These are phyloP conservation scores for Litsea cubeba DNA, from an alignment of 164 flowering plant genomes.

Conservation along the genomic window DNA sequence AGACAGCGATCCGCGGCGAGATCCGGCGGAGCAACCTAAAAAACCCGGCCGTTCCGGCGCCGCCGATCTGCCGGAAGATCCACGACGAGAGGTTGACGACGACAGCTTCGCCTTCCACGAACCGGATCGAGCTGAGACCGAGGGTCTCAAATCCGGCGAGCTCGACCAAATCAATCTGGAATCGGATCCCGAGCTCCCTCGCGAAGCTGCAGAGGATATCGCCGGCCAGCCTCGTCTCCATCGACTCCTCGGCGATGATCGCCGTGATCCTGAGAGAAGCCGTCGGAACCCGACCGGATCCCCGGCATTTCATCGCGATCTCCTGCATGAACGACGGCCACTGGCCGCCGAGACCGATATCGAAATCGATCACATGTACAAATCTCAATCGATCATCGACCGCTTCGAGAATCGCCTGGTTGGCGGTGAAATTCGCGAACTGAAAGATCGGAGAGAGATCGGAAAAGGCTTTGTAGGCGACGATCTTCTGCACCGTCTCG, in stretches of 20 bases:
- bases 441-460: slow-evolving; percentile 65
- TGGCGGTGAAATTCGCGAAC: slow-evolving; percentile 80
- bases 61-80: slow-evolving; percentile 42
- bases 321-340: slow-evolving; percentile 86
- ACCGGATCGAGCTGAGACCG: slow-evolving; percentile 44
- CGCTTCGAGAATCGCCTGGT: slow-evolving; percentile 82
- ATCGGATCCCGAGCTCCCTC: slow-evolving; percentile 47
- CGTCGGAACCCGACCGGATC: slow-evolving; percentile 6
- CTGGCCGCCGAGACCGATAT: slow-evolving; percentile 78
- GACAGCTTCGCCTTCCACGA: slow-evolving; percentile 52
- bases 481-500: slow-evolving; percentile 59
- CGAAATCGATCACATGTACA: slow-evolving; percentile 76
- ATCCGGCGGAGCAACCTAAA: slow-evolving; percentile 47
- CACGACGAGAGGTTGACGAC: slow-evolving; percentile 57
- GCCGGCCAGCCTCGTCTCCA: slow-evolving; percentile 47
- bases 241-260: slow-evolving; percentile 48
- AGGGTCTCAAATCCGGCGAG: slow-evolving; percentile 14
- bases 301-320: slow-evolving; percentile 41
- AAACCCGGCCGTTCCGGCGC: slow-evolving; percentile 24
- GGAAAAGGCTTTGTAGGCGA: slow-evolving; percentile 59
- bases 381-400: slow-evolving; percentile 34
- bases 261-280: slow-evolving; percentile 61
- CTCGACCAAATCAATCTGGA: slow-evolving; percentile 56
- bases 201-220: slow-evolving; percentile 75
- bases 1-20: slow-evolving; percentile 49